Evolutionary conservation across 1,284 basidiomycete genomes (phyloP), one percentile per base, ranked within the genome.

Genomic region (Leccinum griseonigrum): DNA sequence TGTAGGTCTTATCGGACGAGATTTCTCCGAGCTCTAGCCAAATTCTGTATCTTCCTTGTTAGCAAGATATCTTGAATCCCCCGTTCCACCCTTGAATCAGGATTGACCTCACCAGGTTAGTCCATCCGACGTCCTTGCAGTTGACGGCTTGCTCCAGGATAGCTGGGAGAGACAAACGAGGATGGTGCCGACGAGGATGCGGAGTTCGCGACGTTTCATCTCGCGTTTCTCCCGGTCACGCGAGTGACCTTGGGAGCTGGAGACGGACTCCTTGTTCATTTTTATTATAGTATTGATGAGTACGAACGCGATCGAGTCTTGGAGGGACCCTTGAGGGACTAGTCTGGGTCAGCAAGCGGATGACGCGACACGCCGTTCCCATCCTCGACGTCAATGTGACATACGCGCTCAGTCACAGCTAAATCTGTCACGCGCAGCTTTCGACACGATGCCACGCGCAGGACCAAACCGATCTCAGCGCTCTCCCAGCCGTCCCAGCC

Each of bases 251-350:
- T 96, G 92, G 71, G 98, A n/a, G 96, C 75, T 97, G 95, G 28
- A 98, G 81, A 50, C 95, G 88, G 2, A 98, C 96, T 95, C 95
- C 76, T 98, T 98, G 84, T 97, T 98, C 95, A 98, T 98, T 74
- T 98, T 96, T 74, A 98, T 94, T 71, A 98, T 97, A 77, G n/a
- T n/a, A n/a, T 98, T 97, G 66, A 95, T 97, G 63, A 98, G 84
- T 28, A 97, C 94, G 73, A 97, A 97, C 3, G 86, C 87, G 66
- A 94, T 95, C 2, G 94, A 97, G 76, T 98, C 95, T 76, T 95
- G 88, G 3, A 98, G 82, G 72, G 94, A 94, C 54, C 96, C 95
- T 51, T 79, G 75, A n/a, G n/a, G 94, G 91, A 22, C 94, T 97
- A 71, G 8, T 53, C 40, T 13, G 29, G 51, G 29, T 31, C 3